phyloP scores from a whole-genome alignment of 2,329 filamentous ascomycete genomes.

The Xylaria sp. region DNA sequence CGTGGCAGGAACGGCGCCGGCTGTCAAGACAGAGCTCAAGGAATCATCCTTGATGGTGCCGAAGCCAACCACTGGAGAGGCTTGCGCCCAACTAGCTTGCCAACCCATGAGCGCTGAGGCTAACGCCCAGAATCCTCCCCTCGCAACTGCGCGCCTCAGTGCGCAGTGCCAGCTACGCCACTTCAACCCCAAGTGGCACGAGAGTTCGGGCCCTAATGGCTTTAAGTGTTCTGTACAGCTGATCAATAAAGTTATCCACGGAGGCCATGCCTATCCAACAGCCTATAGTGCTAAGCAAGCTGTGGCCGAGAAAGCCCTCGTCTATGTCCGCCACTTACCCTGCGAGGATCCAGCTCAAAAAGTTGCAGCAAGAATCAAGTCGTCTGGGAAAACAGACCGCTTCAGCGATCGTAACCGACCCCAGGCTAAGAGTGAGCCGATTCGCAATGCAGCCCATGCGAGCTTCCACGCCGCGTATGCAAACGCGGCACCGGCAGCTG shows the following conservation, averaged over 20 bases:
- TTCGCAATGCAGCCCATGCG: neutral
- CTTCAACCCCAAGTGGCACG: conserved; percentile 39
- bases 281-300: conserved; percentile 35
- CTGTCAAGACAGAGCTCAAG: conserved; percentile 7
- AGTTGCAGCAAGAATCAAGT: neutral
- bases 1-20: neutral
- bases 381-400: conserved; percentile 9
- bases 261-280: conserved; percentile 16
- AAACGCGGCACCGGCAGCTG: neutral
- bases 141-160: conserved; percentile 26
- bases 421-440: conserved; percentile 12
- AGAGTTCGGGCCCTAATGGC: conserved; percentile 14
- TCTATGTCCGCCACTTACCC: conserved; percentile 21
- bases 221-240: conserved; percentile 35
- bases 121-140: neutral
- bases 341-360: conserved; percentile 9
- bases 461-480: conserved; percentile 4
- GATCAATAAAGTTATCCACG: conserved; percentile 19
- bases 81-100: neutral
- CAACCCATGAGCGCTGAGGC: neutral
- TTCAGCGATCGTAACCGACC: neutral
- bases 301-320: conserved; percentile 28
- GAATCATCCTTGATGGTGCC: neutral
- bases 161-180: conserved; percentile 36
- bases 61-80: neutral